These are phyloP conservation scores for Hanseniaspora nectarophila DNA, from an alignment of 805 yeast species.

Conservation along the genomic window DNA sequence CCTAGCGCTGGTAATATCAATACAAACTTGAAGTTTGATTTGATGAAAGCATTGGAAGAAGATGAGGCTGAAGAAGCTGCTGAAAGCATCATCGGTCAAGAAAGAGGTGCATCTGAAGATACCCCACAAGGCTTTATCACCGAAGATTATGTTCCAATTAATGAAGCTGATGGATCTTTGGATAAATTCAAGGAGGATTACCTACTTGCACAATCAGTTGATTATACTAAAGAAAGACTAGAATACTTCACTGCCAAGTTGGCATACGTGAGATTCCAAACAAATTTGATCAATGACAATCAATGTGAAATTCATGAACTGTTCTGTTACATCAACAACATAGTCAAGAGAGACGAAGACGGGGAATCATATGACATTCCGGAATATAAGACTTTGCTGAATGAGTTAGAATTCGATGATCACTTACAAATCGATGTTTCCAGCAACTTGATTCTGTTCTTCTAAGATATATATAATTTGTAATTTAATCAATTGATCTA, in stretches of 20 bases:
- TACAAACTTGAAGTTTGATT: background rate
- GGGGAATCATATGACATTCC: background rate
- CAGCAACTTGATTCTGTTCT: background rate
- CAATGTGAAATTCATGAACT: background rate
- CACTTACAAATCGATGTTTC: background rate
- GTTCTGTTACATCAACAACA: constrained; percentile 3
- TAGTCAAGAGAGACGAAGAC: background rate
- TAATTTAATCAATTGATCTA: background rate
- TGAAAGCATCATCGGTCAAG: background rate
- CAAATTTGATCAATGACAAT: background rate
- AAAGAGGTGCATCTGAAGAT: background rate
- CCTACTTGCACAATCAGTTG: constrained; percentile 32
- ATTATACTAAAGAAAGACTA: background rate
- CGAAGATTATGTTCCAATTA: background rate
- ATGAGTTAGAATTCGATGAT: constrained; percentile 1
- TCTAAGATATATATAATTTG: background rate
- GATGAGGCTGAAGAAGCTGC: constrained; percentile 3
- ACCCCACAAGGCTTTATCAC: background rate
- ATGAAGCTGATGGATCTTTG: background rate
- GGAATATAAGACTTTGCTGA: background rate
- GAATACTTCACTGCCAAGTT: background rate
- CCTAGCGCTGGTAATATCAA: background rate
- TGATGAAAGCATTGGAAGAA: background rate
- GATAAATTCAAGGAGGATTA: constrained; percentile 20
- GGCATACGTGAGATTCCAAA: background rate